Evolutionary conservation across 352 stramenopile genomes (phyloP).

Genomic region (Pythium grandisporangium): DNA sequence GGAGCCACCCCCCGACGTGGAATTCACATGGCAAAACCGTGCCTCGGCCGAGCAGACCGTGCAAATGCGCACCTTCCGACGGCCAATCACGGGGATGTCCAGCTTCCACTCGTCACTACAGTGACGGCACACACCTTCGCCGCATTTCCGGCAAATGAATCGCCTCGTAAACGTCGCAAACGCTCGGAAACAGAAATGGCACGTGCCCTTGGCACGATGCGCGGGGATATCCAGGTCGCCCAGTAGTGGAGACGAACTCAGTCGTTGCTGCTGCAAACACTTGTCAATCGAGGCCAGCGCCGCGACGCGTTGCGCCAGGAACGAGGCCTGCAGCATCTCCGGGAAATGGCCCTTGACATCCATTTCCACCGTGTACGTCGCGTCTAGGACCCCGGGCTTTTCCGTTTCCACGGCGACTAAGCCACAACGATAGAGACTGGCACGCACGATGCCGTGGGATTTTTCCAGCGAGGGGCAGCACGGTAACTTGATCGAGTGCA

Average conservation of each 20-base stretch:
- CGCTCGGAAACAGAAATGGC: conserved; percentile 65
- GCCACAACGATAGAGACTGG: conserved; percentile 71
- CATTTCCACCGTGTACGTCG: conserved; percentile 81
- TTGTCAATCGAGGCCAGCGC: conserved; percentile 64
- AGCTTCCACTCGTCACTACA: conserved; percentile 78
- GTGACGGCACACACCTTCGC: conserved; percentile 60
- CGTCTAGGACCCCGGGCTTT: conserved; percentile 57
- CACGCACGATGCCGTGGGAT: conserved; percentile 42
- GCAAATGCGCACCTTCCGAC: conserved; percentile 75
- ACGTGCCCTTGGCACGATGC: conserved; percentile 27
- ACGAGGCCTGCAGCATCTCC: conserved; percentile 52
- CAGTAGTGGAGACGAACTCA: conserved; percentile 68
- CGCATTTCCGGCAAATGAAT: conserved; percentile 71
- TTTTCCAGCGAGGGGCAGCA: conserved; percentile 32
- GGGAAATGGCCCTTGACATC: conserved; percentile 78
- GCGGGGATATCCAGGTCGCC: conserved; percentile 63
- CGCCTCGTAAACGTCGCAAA: conserved; percentile 47
- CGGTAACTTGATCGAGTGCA: conserved; percentile 54
- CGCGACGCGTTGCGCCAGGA: conserved; percentile 59
- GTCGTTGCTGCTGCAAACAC: conserved; percentile 66
- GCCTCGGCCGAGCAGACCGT: conserved; percentile 73
- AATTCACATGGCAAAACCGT: conserved; percentile 47
- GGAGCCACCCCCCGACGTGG: too few species aligned
- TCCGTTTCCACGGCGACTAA: conserved; percentile 70
- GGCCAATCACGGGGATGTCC: conserved; percentile 67